These are phyloP conservation scores for Colletotrichum sp. DNA, from an alignment of 2,329 filamentous ascomycete species.

Conservation along the genomic window DNA sequence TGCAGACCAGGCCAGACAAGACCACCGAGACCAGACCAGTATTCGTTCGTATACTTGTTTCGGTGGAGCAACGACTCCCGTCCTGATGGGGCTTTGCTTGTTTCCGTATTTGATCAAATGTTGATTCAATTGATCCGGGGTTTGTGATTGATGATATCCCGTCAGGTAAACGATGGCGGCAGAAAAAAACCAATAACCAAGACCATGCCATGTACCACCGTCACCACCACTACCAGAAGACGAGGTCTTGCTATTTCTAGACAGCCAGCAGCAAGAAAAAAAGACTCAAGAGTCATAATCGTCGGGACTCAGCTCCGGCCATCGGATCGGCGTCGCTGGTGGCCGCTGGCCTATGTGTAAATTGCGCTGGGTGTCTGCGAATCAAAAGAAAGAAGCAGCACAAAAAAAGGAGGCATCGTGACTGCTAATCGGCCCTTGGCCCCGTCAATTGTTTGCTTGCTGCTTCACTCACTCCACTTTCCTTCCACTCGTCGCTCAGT, in stretches of 20 bases:
- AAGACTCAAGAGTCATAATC: neutral
- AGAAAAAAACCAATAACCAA: neutral
- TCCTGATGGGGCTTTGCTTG: neutral
- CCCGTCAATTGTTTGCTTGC: neutral
- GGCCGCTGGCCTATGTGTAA: neutral
- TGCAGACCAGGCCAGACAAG: neutral
- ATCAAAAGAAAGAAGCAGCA: neutral
- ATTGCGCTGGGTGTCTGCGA: neutral
- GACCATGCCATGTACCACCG: neutral
- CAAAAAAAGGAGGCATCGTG: conserved; percentile 3
- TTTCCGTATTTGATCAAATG: neutral
- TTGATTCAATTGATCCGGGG: neutral
- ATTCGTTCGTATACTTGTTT: no score
- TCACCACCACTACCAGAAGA: neutral
- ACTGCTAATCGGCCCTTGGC: conserved; percentile 8
- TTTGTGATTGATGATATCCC: neutral
- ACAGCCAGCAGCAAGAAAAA: neutral
- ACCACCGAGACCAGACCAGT: neutral
- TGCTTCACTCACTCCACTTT: conserved; percentile 5
- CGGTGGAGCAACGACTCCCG: neutral
- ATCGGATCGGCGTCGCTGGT: conserved; percentile 1
- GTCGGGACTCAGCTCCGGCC: neutral
- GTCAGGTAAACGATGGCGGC: neutral
- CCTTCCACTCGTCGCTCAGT: neutral
- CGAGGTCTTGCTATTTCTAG: conserved; percentile 5